Evolutionary conservation across 2,329 filamentous ascomycete genomes (phyloP).

Genomic region (Pyricularia grisea): DNA sequence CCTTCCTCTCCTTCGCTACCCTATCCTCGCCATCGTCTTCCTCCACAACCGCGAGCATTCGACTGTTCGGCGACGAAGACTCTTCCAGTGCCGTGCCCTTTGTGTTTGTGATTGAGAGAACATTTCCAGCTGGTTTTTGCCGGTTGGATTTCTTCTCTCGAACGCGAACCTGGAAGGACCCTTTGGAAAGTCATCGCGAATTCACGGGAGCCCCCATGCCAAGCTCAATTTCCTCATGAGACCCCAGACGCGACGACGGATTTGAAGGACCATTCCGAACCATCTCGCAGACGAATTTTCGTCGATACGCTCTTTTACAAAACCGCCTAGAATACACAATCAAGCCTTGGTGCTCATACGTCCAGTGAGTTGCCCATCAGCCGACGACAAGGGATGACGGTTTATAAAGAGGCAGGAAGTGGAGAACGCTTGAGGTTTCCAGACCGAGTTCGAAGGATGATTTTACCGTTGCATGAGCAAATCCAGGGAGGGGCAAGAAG

Average conservation of each 20-base stretch:
- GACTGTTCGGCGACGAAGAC: conserved; percentile 12
- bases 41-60: conserved; percentile 16
- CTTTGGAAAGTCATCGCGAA: conserved; percentile 15
- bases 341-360: neutral
- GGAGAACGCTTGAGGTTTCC: no score
- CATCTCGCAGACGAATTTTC: conserved; percentile 30
- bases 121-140: conserved; percentile 9
- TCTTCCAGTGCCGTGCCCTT: conserved; percentile 13
- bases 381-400: neutral
- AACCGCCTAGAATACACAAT: conserved; percentile 15
- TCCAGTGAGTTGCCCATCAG: neutral
- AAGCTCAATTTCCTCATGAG: conserved; percentile 6
- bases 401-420: neutral
- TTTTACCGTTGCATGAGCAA: neutral
- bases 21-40: conserved; percentile 12
- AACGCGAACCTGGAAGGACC: conserved; percentile 11
- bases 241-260: conserved; percentile 9
- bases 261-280: conserved; percentile 15
- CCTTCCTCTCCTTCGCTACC: conserved; percentile 3
- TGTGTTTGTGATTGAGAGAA: conserved; percentile 12
- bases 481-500: neutral
- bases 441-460: neutral
- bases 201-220: conserved; percentile 4
- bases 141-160: conserved; percentile 4
- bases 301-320: conserved; percentile 37